Evolutionary conservation across 2,329 filamentous ascomycete species (phyloP).

Genomic region (Fusarium sp.): DNA sequence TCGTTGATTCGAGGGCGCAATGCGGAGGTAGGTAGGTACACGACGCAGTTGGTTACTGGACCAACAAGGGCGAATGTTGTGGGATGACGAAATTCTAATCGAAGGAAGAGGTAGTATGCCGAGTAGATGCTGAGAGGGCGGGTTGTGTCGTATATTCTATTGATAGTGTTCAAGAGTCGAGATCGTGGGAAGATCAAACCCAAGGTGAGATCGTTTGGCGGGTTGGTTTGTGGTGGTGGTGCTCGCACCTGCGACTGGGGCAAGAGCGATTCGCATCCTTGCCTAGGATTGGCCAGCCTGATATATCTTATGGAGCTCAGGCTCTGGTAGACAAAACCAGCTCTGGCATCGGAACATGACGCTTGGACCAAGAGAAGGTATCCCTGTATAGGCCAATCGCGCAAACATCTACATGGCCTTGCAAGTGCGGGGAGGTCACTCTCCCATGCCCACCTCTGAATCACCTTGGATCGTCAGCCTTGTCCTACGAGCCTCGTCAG

Average conservation of each 20-base stretch:
- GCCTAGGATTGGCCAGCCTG: constrained; percentile 34
- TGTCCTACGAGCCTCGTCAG: constrained; percentile 34
- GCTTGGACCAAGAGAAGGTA: constrained; percentile 38
- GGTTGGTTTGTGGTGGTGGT: constrained; percentile 40
- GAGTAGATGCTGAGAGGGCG: background rate
- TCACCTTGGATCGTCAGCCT: constrained; percentile 28
- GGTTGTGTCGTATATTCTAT: constrained; percentile 6
- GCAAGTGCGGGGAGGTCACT: constrained; percentile 43
- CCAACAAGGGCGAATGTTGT: constrained; percentile 7
- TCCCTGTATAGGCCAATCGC: constrained; percentile 22
- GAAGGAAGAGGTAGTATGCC: constrained; percentile 1
- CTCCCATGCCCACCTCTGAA: constrained; percentile 8
- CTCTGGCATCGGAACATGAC: constrained; percentile 31
- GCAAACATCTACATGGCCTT: constrained; percentile 29
- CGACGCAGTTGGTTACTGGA: constrained; percentile 10
- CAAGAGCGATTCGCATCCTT: constrained; percentile 35
- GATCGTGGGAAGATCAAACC: constrained; percentile 35
- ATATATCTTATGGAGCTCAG: constrained; percentile 23
- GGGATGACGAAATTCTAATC: background rate
- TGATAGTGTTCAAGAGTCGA: constrained; percentile 13
- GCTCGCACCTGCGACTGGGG: constrained; percentile 41
- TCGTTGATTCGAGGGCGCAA: constrained; percentile 39
- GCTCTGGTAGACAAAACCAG: constrained; percentile 39
- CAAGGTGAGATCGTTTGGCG: constrained; percentile 38
- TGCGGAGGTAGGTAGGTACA: constrained; percentile 34